These are phyloP conservation scores for Ophiostoma sp. DNA, from an alignment of 2,329 filamentous ascomycete species.

Conservation along the genomic window DNA sequence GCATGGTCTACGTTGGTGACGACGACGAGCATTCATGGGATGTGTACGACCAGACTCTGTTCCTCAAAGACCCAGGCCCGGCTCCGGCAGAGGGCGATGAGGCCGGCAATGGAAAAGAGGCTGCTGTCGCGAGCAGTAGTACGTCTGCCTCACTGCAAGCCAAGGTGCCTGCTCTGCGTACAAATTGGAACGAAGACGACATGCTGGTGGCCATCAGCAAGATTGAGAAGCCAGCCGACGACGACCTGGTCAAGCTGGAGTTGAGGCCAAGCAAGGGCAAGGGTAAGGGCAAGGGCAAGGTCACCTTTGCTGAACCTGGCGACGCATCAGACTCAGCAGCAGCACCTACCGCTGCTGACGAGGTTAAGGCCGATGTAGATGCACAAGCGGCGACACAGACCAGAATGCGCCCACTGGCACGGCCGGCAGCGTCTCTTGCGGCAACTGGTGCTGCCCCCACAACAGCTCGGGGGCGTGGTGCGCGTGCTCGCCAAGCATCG, in stretches of 20 bases:
- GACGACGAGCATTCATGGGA: constrained; percentile 70
- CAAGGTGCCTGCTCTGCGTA: constrained; percentile 37
- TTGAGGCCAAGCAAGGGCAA: constrained; percentile 21
- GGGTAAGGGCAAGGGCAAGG: constrained; percentile 23
- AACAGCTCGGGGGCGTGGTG: constrained; percentile 17
- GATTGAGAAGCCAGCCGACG: constrained; percentile 29
- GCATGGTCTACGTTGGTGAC: constrained; percentile 75
- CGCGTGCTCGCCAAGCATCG: constrained; percentile 19
- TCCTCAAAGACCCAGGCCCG: constrained; percentile 39
- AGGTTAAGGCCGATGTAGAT: constrained; percentile 22
- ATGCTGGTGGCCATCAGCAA: constrained; percentile 45
- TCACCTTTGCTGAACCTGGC: background rate
- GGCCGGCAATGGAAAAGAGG: constrained; percentile 31
- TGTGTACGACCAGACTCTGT: constrained; percentile 68
- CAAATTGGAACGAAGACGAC: constrained; percentile 42
- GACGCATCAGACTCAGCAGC: background rate
- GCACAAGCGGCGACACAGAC: constrained; percentile 4
- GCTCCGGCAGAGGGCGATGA: constrained; percentile 26
- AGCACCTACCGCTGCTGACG: background rate
- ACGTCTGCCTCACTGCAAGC: constrained; percentile 33
- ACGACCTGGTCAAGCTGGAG: background rate
- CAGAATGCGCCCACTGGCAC: constrained; percentile 20
- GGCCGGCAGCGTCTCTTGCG: constrained; percentile 29
- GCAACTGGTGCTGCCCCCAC: background rate
- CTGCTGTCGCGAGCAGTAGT: constrained; percentile 23